Conservation (phyloP, 176 grass and related monocot species). For the Carex scoparia region DNA sequence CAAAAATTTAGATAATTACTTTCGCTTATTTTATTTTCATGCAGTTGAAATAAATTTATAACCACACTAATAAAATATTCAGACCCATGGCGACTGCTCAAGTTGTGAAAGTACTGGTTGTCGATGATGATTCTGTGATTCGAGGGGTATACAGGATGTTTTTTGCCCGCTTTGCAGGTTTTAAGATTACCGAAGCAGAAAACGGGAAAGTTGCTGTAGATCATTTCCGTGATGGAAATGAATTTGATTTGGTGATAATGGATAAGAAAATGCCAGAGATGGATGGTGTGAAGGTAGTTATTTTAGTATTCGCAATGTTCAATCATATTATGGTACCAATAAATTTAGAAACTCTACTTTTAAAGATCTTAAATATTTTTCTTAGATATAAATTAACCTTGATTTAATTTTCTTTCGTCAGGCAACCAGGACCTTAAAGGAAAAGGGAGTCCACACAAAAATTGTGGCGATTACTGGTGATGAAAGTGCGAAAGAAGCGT, state of each 20-base stretch:
- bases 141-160: background rate
- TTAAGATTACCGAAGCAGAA: background rate
- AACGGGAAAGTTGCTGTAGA: conserved; percentile 7
- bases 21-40: background rate
- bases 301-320: background rate
- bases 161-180: background rate
- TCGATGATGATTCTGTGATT: background rate
- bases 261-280: conserved; percentile 9
- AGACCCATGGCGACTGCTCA: background rate
- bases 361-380: background rate
- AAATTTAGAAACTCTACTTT: background rate
- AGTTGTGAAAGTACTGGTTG: background rate
- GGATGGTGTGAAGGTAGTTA: conserved; percentile 10
- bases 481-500: background rate
- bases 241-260: conserved; percentile 4
- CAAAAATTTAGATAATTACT: background rate
- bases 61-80: background rate
- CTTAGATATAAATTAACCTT: background rate
- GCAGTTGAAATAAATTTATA: background rate
- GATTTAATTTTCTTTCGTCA: background rate
- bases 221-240: background rate
- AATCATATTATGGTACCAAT: background rate
- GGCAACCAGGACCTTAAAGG: background rate
- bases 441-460: background rate
- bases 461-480: background rate